These are phyloP conservation scores for Chlamydomonas eustigma DNA, from an alignment of 139 green algal species.

Conservation along the genomic window DNA sequence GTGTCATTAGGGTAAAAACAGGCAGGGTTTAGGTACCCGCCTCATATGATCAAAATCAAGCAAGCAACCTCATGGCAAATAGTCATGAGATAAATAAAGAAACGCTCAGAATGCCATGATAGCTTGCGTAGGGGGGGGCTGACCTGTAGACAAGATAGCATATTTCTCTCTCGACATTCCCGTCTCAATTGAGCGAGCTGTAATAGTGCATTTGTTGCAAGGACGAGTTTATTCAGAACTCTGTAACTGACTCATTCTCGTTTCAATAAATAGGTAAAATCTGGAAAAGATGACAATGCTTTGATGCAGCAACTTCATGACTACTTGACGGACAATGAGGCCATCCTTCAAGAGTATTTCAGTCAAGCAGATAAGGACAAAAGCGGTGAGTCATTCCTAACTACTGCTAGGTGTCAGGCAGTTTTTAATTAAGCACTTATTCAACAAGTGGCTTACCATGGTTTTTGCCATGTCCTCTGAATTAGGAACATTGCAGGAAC, in stretches of 20 bases:
- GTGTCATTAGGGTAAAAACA: not conserved
- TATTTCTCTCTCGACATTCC: not conserved
- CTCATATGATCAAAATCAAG: not conserved
- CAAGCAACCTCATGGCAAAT: not conserved
- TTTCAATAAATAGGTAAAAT: not conserved
- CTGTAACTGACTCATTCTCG: not conserved
- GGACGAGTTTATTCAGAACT: too few relatives aligned
- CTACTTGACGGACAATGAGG: conserved; percentile 16
- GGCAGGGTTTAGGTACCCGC: not conserved
- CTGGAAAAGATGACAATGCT: not conserved
- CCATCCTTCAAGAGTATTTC: conserved; percentile 15
- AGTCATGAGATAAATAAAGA: not conserved
- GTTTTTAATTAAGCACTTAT: too few relatives aligned
- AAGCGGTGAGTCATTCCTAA: conserved; percentile 10
- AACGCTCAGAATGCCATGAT: too few relatives aligned
- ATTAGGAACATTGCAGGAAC: too few relatives aligned
- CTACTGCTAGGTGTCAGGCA: too few relatives aligned
- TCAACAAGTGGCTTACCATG: too few relatives aligned
- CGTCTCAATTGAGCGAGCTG: too few relatives aligned
- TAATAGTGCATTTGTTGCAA: too few relatives aligned
- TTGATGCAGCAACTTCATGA: conserved; percentile 10
- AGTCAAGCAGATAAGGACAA: conserved; percentile 5
- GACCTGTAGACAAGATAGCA: not conserved
- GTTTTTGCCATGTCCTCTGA: too few relatives aligned
- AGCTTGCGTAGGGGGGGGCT: not conserved